Evolutionary conservation across 179 eudicot genomes (phyloP).

Genomic region (Carnegiea gigantea): DNA sequence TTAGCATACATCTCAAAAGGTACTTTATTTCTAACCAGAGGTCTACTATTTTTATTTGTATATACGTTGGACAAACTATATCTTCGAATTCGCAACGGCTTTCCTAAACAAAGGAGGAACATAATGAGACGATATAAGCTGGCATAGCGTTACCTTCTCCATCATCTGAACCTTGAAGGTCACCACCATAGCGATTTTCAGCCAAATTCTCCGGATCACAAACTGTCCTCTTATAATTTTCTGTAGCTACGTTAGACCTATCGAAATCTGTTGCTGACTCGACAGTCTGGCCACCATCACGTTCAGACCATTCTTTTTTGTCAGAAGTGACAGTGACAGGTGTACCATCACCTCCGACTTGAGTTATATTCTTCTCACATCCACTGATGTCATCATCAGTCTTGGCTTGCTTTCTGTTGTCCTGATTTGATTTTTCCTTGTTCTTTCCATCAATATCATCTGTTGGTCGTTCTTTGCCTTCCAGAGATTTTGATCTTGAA

Average conservation of each 20-base stretch:
- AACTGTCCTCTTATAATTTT: slow-evolving; percentile 16
- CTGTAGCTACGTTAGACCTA: slow-evolving; percentile 30
- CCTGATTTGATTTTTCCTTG: slow-evolving; percentile 30
- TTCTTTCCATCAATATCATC: slow-evolving; percentile 30
- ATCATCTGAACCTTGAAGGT: slow-evolving; percentile 17
- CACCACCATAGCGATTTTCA: slow-evolving; percentile 16
- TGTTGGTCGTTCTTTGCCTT: slow-evolving; percentile 29
- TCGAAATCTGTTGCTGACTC: slow-evolving; percentile 16
- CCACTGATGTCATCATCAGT: slow-evolving; percentile 36
- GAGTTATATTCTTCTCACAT: slow-evolving; percentile 21
- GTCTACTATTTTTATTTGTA: not conserved
- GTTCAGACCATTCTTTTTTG: slow-evolving; percentile 22
- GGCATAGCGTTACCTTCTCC: slow-evolving; percentile 26
- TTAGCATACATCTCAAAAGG: slow-evolving; percentile 17
- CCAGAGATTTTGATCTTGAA: slow-evolving; percentile 60
- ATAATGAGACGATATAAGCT: slow-evolving; percentile 5
- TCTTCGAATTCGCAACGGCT: not conserved
- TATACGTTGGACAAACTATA: not conserved
- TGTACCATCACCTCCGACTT: slow-evolving; percentile 27
- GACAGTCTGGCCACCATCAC: slow-evolving; percentile 19
- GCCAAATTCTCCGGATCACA: slow-evolving; percentile 19
- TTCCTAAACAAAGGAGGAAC: not conserved
- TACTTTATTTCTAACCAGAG: not conserved
- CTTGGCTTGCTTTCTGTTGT: slow-evolving; percentile 32
- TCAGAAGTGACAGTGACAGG: slow-evolving; percentile 20